Base-by-base conservation (phyloP, 139 green algal species). In the Deuterostichococcus epilithicus region DNA sequence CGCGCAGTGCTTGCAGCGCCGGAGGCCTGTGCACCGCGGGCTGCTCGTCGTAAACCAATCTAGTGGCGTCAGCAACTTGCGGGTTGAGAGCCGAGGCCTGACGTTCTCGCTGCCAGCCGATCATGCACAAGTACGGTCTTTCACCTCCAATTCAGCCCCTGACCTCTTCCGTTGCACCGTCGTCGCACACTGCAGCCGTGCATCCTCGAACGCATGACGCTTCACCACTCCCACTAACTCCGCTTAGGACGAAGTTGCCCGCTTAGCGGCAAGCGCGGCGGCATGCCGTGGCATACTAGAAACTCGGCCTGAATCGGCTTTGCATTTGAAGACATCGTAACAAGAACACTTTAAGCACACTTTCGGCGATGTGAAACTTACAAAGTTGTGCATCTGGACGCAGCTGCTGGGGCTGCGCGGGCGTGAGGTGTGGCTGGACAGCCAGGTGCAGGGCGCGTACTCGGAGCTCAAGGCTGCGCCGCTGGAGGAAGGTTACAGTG, bases 391-490 rank as follows among this genome's bases (percentile, higher is more conserved):
- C 37, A 34, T 32, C 30, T 33, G 35, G 25, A 1, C 69, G 71
- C 84, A 91, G 87, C 68, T 91, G 32, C 79, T 91, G 47, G 87
- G 87, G 3, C 59, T 91, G 30, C 70, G 75, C n/a, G 65, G 73
- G 3, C 60, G 74, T 2, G 77, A 87, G 32, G 18, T 72, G 0
- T 63, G 78, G 58, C 80, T 84, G 45, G 85, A 91, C 34, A 76
- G 70, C 26, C 73, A 86, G 1, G 73, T 91, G 0, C 76, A 78
- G 26, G 69, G 76, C 2, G 76, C 73, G 0, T 86, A 87, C 37
- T 80, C 89, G 65, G 77, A 82, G 33, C 82, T 91, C 23, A 60
- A 72, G 0, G 47, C 59, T 0, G 47, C 69, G 2, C 18, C n/a
- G 0, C 32, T 86, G 33, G 78, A 90, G 72, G 47, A 80, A 13